Percentiles rank a stretch among this genome's conserved stretches.
These are phyloP conservation scores for Fraxinus paxiana DNA, from an alignment of 305 asterid species.

Conservation along the genomic window DNA sequence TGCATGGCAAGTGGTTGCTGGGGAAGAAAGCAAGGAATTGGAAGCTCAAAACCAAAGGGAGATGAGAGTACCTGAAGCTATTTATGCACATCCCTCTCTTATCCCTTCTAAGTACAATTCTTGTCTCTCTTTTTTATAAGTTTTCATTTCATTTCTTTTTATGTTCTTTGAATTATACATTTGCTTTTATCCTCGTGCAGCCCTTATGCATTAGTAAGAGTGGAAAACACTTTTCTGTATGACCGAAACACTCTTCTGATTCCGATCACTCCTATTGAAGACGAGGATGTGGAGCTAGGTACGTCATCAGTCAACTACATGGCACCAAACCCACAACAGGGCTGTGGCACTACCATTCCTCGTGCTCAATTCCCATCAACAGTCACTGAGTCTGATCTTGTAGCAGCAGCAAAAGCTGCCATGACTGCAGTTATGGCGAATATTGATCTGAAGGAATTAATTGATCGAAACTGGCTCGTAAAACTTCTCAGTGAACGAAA, in stretches of 20 bases:
- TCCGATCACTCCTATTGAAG: slow-evolving; percentile 63
- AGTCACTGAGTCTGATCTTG: slow-evolving; percentile 43
- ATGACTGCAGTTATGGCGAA: slow-evolving; percentile 40
- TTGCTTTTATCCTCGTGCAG: slow-evolving; percentile 30
- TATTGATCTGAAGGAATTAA: slow-evolving; percentile 37
- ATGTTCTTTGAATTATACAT: not conserved
- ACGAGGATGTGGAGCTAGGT: slow-evolving; percentile 33
- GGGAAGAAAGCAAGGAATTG: slow-evolving; percentile 63
- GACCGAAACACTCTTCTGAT: slow-evolving; percentile 39
- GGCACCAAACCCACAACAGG: slow-evolving; percentile 18
- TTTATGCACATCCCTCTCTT: slow-evolving; percentile 61
- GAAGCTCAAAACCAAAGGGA: slow-evolving; percentile 42
- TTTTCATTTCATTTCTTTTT: slow-evolving; percentile 7
- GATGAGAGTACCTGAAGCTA: slow-evolving; percentile 56
- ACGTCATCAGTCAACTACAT: slow-evolving; percentile 13
- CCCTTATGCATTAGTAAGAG: slow-evolving; percentile 32
- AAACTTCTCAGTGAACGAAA: slow-evolving; percentile 49
- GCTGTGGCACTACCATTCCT: slow-evolving; percentile 16
- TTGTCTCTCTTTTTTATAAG: not conserved
- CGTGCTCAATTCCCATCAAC: slow-evolving; percentile 17
- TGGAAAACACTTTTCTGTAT: slow-evolving; percentile 18
- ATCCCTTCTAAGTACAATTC: slow-evolving; percentile 58
- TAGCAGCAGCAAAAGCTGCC: slow-evolving; percentile 63
- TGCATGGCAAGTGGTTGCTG: slow-evolving; percentile 56
- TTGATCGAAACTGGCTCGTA: slow-evolving; percentile 47